Conservation (phyloP, 129 eudicot species). For the Dittrichia graveolens region DNA sequence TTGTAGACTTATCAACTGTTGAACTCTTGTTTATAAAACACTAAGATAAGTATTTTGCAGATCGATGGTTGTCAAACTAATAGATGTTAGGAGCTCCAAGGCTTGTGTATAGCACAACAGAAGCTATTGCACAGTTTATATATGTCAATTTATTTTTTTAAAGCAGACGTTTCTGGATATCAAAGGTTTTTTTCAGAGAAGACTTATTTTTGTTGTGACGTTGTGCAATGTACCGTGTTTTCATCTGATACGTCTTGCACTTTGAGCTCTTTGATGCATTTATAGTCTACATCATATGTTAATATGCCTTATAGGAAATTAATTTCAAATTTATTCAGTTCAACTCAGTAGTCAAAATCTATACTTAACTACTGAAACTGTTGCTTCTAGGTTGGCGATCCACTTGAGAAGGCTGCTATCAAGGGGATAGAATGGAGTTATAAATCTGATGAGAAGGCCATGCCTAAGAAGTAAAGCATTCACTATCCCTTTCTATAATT, state of each 20-base stretch:
- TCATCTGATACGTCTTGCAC: constrained; percentile 1
- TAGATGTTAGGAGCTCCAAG: too few species aligned
- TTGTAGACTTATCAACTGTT: constrained; percentile 1
- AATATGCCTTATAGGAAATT: background rate
- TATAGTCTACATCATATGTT: constrained; percentile 10
- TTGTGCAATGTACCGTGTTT: background rate
- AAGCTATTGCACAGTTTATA: too few species aligned
- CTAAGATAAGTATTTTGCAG: too few species aligned
- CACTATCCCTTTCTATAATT: background rate
- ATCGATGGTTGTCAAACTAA: too few species aligned
- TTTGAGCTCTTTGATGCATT: background rate
- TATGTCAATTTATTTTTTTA: too few species aligned
- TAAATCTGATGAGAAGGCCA: constrained; percentile 95
- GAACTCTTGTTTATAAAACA: constrained; percentile 8
- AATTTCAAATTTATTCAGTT: constrained; percentile 5
- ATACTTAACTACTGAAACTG: background rate
- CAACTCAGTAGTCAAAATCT: constrained; percentile 4
- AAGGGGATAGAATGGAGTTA: constrained; percentile 95
- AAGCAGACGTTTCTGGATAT: too few species aligned
- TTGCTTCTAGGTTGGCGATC: constrained; percentile 91
- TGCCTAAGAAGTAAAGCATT: constrained; percentile 85
- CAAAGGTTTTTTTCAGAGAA: too few species aligned
- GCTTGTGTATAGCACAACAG: too few species aligned
- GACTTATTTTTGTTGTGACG: background rate
- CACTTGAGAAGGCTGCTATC: constrained; percentile 99